Evolutionary conservation across 495 filamentous ascomycete species (phyloP).

Genomic region (Thermothielavioides terrestris): DNA sequence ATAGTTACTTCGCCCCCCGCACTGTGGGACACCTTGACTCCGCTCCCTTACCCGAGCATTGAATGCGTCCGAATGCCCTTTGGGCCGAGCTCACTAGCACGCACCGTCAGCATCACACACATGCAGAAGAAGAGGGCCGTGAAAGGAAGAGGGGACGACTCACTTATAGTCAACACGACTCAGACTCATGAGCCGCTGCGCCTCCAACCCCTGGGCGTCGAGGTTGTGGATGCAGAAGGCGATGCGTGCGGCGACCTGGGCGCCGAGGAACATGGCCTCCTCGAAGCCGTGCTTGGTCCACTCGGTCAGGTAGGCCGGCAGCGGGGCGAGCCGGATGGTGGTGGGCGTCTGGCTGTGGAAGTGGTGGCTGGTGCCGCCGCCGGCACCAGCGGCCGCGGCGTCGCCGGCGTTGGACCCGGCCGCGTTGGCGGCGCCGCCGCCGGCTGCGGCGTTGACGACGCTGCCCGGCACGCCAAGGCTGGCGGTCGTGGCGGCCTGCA

Average conservation of each 20-base stretch:
- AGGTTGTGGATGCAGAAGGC: conserved; percentile 51
- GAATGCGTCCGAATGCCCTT: conserved; percentile 35
- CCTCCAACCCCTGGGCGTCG: conserved; percentile 32
- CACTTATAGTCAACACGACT: conserved; percentile 43
- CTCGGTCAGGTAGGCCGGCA: conserved; percentile 85
- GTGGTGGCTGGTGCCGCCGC: conserved; percentile 42
- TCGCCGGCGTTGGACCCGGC: conserved; percentile 28
- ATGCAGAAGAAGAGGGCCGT: neutral
- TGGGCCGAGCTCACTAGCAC: conserved; percentile 35
- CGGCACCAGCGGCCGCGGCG: conserved; percentile 9
- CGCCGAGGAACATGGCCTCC: conserved; percentile 72
- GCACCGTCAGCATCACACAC: neutral
- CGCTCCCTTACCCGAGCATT: conserved; percentile 31
- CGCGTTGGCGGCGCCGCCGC: neutral
- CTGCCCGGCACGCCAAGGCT: conserved; percentile 48
- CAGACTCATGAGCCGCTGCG: conserved; percentile 36
- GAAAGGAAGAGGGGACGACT: conserved; percentile 16
- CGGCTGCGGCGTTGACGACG: conserved; percentile 20
- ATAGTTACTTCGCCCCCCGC: too few species aligned
- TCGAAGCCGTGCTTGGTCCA: conserved; percentile 82
- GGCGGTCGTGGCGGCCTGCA: conserved; percentile 73
- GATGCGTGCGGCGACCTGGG: conserved; percentile 68
- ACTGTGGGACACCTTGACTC: too few species aligned
- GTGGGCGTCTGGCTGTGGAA: conserved; percentile 86
- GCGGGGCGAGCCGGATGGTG: conserved; percentile 65